Base-by-base conservation (phyloP, 148 eudicot species). In the Amaranthus palmeri region DNA sequence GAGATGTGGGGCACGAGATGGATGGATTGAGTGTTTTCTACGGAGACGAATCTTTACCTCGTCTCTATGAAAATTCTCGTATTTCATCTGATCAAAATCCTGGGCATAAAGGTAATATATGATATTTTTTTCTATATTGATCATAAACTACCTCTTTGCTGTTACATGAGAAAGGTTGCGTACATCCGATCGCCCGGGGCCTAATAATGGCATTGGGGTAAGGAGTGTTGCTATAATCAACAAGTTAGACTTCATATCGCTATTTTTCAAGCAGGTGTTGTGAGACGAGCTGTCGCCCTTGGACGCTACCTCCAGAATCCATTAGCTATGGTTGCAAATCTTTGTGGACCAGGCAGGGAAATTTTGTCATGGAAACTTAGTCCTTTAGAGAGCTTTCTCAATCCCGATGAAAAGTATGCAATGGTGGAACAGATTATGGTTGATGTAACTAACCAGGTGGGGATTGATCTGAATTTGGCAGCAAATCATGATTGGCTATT, bases 391-490 rank as follows among this genome's bases (percentile, higher is more conserved):
- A 88, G 83, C 75, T 96, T 86, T 86, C 90, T 96, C 48, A 81
- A 87, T 73, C 82, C 82, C 61, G 99, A 96, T 80, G 99, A 96
- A 82, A 96, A 96, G 77, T 96, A 92, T 76, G 90, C 76, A 44
- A 88, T 96, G 97, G 76, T 90, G 80, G 99, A 96, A 72, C 96
- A 96, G 83, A 83, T 96, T 60, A 87, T 96, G 97, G 97, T 95
- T 61, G 99, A 95, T 86, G 93, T 86, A 61, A 88, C 96, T 54
- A 95, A 95, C 76, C 99, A 95, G 83, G 99, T 95, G 55, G 99
- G 99, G 66, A 78, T 95, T 68, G 99, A 95, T 74, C 80, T 95
- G 18, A 95, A 95, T 82, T 72, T 91, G 81, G 99, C 99, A 56
- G 82, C 85, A 68, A 88, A 88, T 71, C 99, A 95, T 82, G 99